A percentile compares a stretch with the other conserved stretches of the same genome.
phyloP scores from a whole-genome alignment of 257 asterid genomes.

The Fraxinus excelsior region DNA sequence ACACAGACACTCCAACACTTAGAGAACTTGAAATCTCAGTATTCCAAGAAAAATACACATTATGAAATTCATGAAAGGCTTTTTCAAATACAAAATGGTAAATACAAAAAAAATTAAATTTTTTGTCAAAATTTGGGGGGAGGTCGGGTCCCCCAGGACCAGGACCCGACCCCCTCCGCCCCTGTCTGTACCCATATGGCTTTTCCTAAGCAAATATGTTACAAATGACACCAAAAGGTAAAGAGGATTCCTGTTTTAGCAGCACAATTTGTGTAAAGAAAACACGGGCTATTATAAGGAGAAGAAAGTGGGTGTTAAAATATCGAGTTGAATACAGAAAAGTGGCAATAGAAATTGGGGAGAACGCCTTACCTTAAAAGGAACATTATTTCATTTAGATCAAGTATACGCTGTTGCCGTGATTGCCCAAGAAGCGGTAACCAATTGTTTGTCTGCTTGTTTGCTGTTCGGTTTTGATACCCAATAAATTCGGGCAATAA shows the following conservation, averaged over 20 bases:
- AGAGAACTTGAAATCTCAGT: too few species aligned
- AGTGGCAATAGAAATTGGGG: neutral
- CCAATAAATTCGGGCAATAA: too few species aligned
- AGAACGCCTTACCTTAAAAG: conserved; percentile 47
- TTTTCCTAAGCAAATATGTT: conserved; percentile 41
- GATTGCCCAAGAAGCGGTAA: conserved; percentile 69
- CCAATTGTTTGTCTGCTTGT: conserved; percentile 52
- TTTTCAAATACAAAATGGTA: too few species aligned
- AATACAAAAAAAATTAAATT: too few species aligned
- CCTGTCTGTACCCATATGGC: conserved; percentile 63
- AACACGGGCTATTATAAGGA: neutral
- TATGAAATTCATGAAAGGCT: too few species aligned
- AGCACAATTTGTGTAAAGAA: neutral
- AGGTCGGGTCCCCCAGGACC: too few species aligned
- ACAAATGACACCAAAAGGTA: conserved; percentile 49
- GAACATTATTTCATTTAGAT: conserved; percentile 66
- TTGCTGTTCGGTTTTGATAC: conserved; percentile 12
- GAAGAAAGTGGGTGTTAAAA: neutral
- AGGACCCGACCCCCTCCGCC: too few species aligned
- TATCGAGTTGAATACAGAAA: neutral
- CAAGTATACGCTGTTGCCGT: conserved; percentile 54
- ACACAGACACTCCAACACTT: too few species aligned
- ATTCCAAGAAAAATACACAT: too few species aligned
- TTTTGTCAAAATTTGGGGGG: too few species aligned
- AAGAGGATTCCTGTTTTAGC: conserved; percentile 58